Conservation (phyloP, 148 eudicot genomes). For the Agrostemma githago region DNA sequence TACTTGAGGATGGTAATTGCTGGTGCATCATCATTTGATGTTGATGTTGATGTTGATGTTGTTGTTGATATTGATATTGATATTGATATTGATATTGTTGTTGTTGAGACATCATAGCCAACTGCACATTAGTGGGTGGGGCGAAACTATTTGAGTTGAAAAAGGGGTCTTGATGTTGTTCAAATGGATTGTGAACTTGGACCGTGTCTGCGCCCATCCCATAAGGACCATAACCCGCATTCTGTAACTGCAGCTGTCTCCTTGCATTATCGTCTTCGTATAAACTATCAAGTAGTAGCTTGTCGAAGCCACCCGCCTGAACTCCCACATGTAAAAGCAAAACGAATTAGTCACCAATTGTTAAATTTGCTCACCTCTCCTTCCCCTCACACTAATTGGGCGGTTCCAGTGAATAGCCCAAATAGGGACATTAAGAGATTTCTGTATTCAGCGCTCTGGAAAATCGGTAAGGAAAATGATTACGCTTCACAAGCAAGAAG, state of each 20-base stretch:
- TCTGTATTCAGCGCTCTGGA: no score
- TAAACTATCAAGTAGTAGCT: constrained; percentile 75
- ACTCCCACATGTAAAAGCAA: constrained; percentile 6
- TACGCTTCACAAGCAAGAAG: neutral
- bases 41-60: constrained; percentile 31
- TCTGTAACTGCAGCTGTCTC: constrained; percentile 69
- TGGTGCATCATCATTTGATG: constrained; percentile 33
- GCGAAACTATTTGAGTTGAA: constrained; percentile 47
- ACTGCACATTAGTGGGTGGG: constrained; percentile 72
- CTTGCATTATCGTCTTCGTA: constrained; percentile 78
- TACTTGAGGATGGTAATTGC: constrained; percentile 32
- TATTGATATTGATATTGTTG: constrained; percentile 37
- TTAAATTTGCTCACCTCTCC: no score
- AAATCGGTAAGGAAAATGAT: neutral
- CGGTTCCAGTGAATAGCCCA: no score
- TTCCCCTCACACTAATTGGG: neutral
- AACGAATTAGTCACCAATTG: neutral
- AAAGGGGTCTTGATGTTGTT: constrained; percentile 57
- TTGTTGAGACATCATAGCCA: constrained; percentile 47
- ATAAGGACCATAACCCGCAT: constrained; percentile 62
- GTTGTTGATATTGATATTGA: constrained; percentile 21
- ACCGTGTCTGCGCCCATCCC: constrained; percentile 33
- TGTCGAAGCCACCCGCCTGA: constrained; percentile 87
- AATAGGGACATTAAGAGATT: no score
- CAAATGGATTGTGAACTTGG: constrained; percentile 46